Percentiles rank a stretch among this genome's conserved stretches.
phyloP scores from a whole-genome alignment of 2,329 filamentous ascomycete species.

The Coniella lustricola region DNA sequence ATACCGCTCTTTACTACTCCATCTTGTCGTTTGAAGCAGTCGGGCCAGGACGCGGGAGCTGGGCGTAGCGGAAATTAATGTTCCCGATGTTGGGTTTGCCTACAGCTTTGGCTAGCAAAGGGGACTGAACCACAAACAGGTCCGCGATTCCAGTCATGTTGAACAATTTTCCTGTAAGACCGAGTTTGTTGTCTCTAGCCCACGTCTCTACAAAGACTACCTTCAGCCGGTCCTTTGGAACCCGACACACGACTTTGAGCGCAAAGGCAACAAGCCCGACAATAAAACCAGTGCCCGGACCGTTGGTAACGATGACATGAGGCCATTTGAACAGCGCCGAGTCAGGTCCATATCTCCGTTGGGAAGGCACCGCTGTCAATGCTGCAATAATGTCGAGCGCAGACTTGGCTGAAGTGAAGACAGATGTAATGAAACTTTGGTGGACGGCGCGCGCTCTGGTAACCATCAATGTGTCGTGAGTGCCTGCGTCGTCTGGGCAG shows the following conservation, averaged over 20 bases:
- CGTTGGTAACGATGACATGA: slow-evolving; percentile 77
- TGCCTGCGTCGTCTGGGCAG: slow-evolving; percentile 33
- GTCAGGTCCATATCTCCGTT: slow-evolving; percentile 12
- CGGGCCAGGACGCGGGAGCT: not conserved
- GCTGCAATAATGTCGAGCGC: slow-evolving; percentile 55
- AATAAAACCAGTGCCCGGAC: slow-evolving; percentile 80
- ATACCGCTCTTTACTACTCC: not conserved
- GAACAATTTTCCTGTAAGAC: slow-evolving; percentile 76
- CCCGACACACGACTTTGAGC: slow-evolving; percentile 38
- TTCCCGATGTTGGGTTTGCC: slow-evolving; percentile 27
- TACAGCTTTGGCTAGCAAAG: slow-evolving; percentile 46
- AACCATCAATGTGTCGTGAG: slow-evolving; percentile 60
- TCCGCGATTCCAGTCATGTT: slow-evolving; percentile 59
- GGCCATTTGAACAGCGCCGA: slow-evolving; percentile 42
- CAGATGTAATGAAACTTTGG: slow-evolving; percentile 69
- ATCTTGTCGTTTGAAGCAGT: not conserved
- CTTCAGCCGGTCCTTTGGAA: slow-evolving; percentile 51
- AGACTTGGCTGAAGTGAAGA: slow-evolving; percentile 59
- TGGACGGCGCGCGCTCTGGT: slow-evolving; percentile 75
- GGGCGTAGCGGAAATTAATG: slow-evolving; percentile 6
- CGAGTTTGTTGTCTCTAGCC: slow-evolving; percentile 76
- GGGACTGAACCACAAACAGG: slow-evolving; percentile 77
- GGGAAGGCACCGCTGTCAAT: slow-evolving; percentile 31
- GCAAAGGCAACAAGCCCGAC: slow-evolving; percentile 47
- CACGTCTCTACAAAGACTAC: slow-evolving; percentile 89